Evolutionary conservation across 257 asterid species (phyloP).

Genomic region (Petunia secreta): DNA sequence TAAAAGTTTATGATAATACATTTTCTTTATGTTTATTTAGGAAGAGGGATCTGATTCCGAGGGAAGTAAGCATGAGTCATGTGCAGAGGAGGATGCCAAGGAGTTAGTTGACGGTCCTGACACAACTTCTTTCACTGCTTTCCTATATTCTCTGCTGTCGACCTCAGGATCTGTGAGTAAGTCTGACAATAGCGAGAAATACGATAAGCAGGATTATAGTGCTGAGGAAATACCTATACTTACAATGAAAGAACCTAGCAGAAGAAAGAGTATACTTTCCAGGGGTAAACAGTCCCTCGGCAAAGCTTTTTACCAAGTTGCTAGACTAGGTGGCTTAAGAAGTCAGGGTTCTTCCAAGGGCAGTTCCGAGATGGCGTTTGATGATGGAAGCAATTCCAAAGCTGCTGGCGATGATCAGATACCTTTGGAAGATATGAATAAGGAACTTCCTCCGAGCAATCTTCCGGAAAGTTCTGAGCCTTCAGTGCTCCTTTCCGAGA

Average conservation of each 20-base stretch:
- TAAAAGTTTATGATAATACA: conserved; percentile 1
- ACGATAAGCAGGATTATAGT: conserved; percentile 40
- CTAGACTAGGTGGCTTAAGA: conserved; percentile 69
- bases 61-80: conserved; percentile 48
- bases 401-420: conserved; percentile 48
- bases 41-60: conserved; percentile 53
- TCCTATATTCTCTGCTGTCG: conserved; percentile 74
- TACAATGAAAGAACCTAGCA: conserved; percentile 54
- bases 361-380: conserved; percentile 49
- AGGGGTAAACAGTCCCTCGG: conserved; percentile 80
- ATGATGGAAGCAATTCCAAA: conserved; percentile 42
- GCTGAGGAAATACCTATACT: conserved; percentile 51
- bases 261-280: conserved; percentile 66
- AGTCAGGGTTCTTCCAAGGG: conserved; percentile 52
- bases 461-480: conserved; percentile 90
- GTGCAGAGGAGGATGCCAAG: conserved; percentile 49
- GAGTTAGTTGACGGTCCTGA: conserved; percentile 79
- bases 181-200: conserved; percentile 36
- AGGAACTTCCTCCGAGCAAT: conserved; percentile 35
- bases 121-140: conserved; percentile 92
- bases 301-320: conserved; percentile 65
- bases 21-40: conserved; percentile 39
- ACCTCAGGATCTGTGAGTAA: conserved; percentile 56
- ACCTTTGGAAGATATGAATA: conserved; percentile 49
- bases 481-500: conserved; percentile 82